A percentile compares a stretch with the other conserved stretches of the same genome.
Conservation (phyloP, 1,139 yeast genomes). For the Geotrichum bryndzae region DNA sequence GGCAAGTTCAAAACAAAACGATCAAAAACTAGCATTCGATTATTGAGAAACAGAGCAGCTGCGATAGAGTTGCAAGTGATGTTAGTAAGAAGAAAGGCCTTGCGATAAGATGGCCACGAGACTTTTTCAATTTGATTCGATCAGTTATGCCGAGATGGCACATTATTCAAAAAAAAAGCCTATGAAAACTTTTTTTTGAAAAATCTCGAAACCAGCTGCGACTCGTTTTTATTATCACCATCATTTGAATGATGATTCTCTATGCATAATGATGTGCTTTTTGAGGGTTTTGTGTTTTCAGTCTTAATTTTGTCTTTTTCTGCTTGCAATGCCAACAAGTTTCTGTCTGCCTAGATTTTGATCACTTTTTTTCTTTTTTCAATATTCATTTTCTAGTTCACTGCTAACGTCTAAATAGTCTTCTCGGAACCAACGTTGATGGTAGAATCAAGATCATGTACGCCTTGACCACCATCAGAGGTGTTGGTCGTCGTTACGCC, state of each 20-base stretch:
- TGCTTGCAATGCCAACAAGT: neutral
- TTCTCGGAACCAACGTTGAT: conserved; percentile 99
- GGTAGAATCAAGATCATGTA: conserved; percentile 99
- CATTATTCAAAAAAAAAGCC: no score
- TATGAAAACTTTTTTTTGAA: no score
- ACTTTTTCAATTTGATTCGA: no score
- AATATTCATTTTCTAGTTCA: neutral
- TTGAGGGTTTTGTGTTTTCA: neutral
- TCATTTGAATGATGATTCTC: neutral
- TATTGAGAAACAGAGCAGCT: neutral
- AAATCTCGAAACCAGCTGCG: no score
- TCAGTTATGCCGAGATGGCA: no score
- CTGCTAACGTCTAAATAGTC: conserved; percentile 44
- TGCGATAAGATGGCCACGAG: no score
- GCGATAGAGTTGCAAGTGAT: neutral
- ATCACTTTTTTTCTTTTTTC: neutral
- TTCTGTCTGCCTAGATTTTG: neutral
- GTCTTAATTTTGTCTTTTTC: neutral
- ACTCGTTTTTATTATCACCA: no score
- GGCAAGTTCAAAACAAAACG: neutral
- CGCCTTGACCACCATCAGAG: conserved; percentile 99
- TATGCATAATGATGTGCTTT: neutral
- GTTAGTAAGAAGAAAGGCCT: neutral
- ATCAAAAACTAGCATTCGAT: neutral
- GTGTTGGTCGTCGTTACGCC: conserved; percentile 99